Percentiles rank a stretch among this genome's conserved stretches.
phyloP scores from a whole-genome alignment of 2,329 filamentous ascomycete genomes.

The Talaromyces sp. region DNA sequence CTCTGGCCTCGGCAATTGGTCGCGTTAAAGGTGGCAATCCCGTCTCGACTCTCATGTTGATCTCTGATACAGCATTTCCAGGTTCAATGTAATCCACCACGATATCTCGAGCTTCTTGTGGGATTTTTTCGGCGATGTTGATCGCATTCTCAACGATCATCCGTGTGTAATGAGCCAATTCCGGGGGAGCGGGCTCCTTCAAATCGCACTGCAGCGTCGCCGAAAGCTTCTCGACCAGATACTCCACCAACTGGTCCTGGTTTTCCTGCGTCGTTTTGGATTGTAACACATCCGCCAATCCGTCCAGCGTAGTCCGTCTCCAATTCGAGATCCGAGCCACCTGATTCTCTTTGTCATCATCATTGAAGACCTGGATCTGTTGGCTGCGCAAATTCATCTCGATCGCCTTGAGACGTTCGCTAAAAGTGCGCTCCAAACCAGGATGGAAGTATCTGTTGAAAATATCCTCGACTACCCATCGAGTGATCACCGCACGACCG shows the following conservation, averaged over 20 bases:
- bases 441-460: constrained; percentile 94
- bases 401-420: constrained; percentile 74
- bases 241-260: constrained; percentile 64
- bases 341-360: constrained; percentile 85
- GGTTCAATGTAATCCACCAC: constrained; percentile 81
- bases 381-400: constrained; percentile 82
- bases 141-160: constrained; percentile 93
- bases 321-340: constrained; percentile 85
- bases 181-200: constrained; percentile 69
- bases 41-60: constrained; percentile 80
- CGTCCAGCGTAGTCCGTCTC: constrained; percentile 90
- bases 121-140: constrained; percentile 78
- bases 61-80: constrained; percentile 63
- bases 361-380: constrained; percentile 67
- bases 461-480: constrained; percentile 86
- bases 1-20: constrained; percentile 22
- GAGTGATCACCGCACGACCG: constrained; percentile 80
- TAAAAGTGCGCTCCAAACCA: constrained; percentile 71
- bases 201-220: constrained; percentile 70
- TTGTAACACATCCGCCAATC: constrained; percentile 68
- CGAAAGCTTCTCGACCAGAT: constrained; percentile 65
- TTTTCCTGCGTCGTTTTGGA: constrained; percentile 64
- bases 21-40: constrained; percentile 60
- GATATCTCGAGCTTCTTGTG: constrained; percentile 86
- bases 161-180: constrained; percentile 79